These are phyloP conservation scores for Aureobasidium lini DNA, from an alignment of 2,329 filamentous ascomycete species.

Conservation along the genomic window DNA sequence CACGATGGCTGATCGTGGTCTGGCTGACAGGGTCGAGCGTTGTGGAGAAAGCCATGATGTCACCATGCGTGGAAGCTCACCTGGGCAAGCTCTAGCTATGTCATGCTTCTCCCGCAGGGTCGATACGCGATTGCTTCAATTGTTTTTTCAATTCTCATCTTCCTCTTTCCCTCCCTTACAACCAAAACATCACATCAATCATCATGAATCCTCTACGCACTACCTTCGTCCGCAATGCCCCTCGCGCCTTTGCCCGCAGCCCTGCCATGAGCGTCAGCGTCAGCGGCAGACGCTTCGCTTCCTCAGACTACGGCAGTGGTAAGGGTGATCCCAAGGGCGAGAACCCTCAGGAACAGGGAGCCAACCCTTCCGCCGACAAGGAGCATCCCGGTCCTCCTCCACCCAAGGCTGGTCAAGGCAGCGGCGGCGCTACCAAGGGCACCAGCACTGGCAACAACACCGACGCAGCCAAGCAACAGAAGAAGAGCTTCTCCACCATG, in stretches of 20 bases:
- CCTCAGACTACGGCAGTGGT: conserved; percentile 36
- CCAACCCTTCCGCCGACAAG: conserved; percentile 31
- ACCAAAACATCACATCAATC: background rate
- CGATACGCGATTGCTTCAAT: background rate
- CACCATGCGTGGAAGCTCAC: background rate
- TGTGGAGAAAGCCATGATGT: no score
- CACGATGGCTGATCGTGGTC: no score
- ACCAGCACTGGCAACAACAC: conserved; percentile 15
- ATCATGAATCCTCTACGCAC: conserved; percentile 16
- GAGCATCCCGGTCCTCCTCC: conserved; percentile 41
- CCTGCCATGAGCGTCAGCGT: conserved; percentile 11
- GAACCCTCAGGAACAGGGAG: conserved; percentile 36
- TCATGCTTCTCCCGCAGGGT: background rate
- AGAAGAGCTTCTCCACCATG: conserved; percentile 13
- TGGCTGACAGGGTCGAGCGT: no score
- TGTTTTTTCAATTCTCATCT: background rate
- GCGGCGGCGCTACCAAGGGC: conserved; percentile 26
- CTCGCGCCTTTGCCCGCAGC: conserved; percentile 18
- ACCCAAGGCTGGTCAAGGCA: conserved; percentile 33
- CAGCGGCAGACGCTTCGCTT: conserved; percentile 26
- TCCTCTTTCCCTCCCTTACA: background rate
- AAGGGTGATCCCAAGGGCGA: conserved; percentile 36
- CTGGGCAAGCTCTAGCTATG: background rate
- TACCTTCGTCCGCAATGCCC: conserved; percentile 17
- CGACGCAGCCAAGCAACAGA: conserved; percentile 15